Conservation (phyloP, 2,329 filamentous ascomycete species). For the Tolypocladium amazonense region DNA sequence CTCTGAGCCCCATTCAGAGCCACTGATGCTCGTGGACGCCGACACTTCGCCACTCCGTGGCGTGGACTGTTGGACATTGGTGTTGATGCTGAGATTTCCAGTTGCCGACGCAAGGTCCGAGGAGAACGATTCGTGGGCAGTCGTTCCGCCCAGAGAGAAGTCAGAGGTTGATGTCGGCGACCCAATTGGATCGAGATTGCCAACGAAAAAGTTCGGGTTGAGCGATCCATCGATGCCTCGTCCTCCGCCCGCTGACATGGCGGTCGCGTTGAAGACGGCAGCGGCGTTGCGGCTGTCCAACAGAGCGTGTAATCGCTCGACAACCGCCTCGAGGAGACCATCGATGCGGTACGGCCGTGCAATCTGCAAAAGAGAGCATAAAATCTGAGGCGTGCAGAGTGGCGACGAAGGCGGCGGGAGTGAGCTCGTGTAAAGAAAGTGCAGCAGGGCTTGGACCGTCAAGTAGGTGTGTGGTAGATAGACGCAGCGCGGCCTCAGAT, state of each 20-base stretch:
- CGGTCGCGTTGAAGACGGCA: conserved; percentile 94
- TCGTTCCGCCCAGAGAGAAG: conserved; percentile 20
- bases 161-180: conserved; percentile 21
- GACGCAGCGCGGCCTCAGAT: conserved; percentile 68
- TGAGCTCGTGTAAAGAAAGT: conserved; percentile 88
- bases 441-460: conserved; percentile 80
- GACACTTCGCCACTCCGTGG: conserved; percentile 38
- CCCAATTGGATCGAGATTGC: conserved; percentile 32
- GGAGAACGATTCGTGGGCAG: conserved; percentile 15
- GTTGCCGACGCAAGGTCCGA: conserved; percentile 23
- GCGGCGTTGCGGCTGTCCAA: conserved; percentile 91
- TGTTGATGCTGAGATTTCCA: conserved; percentile 38
- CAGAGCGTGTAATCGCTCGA: conserved; percentile 79
- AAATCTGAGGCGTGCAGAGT: conserved; percentile 86
- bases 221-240: conserved; percentile 62
- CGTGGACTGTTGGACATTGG: conserved; percentile 22
- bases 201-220: conserved; percentile 52
- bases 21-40: conserved; percentile 38
- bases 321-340: conserved; percentile 82
- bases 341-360: conserved; percentile 89
- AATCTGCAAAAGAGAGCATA: conserved; percentile 90
- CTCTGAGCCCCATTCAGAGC: conserved; percentile 47
- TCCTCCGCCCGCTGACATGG: conserved; percentile 93
- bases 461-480: conserved; percentile 89
- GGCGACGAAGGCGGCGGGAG: conserved; percentile 66